A percentile compares a stretch with the other conserved stretches of the same genome.
phyloP scores from a whole-genome alignment of 208 protist species.

The Leishmania aethiopica region DNA sequence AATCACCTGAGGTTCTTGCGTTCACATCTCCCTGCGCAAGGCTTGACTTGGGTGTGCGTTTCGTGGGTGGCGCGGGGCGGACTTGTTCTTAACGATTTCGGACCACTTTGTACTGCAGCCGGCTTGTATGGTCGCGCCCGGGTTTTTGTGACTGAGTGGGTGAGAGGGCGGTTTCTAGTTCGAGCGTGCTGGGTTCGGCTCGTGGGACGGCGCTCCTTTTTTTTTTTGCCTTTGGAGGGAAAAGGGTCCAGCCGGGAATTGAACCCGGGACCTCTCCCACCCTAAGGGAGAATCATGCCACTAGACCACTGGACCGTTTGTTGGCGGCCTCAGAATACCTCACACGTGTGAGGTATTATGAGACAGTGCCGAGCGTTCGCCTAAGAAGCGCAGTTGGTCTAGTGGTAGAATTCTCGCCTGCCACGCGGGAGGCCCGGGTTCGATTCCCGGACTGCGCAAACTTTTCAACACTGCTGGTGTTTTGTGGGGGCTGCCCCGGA shows the following conservation, averaged over 20 bases:
- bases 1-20: slow-evolving; percentile 91
- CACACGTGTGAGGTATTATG: too few relatives aligned
- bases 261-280: slow-evolving; percentile 91
- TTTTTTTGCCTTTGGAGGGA: not conserved
- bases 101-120: not conserved
- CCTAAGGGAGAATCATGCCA: slow-evolving; percentile 94
- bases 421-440: slow-evolving; percentile 88
- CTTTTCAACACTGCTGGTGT: slow-evolving; percentile 19
- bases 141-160: not conserved
- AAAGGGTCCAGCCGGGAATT: slow-evolving; percentile 86
- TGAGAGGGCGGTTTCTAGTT: not conserved
- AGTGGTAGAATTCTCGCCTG: slow-evolving; percentile 90
- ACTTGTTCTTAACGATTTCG: too few relatives aligned
- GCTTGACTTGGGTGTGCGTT: slow-evolving; percentile 31
- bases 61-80: too few relatives aligned
- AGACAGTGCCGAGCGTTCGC: too few relatives aligned
- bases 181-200: not conserved
- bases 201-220: not conserved
- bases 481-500: too few relatives aligned
- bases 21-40: slow-evolving; percentile 92
- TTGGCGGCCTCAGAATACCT: too few relatives aligned
- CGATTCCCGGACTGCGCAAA: slow-evolving; percentile 84
- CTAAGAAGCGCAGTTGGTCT: slow-evolving; percentile 69
- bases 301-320: slow-evolving; percentile 88
- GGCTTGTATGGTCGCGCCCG: too few relatives aligned